Evolutionary conservation across 768 basidiomycete species (phyloP).

Genomic region (Pilatotrama ljubarskyi): DNA sequence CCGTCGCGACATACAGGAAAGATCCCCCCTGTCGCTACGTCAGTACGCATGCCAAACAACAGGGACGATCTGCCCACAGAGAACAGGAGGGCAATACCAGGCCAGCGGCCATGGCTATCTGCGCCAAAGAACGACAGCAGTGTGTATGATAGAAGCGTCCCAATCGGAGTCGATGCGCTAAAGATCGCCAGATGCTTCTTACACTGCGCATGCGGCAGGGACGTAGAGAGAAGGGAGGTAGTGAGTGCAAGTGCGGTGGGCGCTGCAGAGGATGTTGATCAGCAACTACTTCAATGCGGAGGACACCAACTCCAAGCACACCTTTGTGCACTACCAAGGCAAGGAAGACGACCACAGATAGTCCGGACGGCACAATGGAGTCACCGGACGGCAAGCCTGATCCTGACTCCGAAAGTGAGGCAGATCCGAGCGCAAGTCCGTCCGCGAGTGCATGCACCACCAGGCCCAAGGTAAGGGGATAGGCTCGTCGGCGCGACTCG

Average conservation of each 20-base stretch:
- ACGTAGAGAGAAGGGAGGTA: constrained; percentile 76
- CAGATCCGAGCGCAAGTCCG: constrained; percentile 89
- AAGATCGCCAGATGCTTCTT: constrained; percentile 77
- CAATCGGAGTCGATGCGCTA: constrained; percentile 79
- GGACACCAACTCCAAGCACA: constrained; percentile 26
- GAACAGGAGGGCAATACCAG: constrained; percentile 77
- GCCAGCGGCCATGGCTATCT: constrained; percentile 51
- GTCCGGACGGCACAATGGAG: constrained; percentile 28
- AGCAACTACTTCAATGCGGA: no score
- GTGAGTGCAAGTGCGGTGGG: constrained; percentile 91
- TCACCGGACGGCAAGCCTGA: constrained; percentile 31
- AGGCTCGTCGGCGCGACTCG: constrained; percentile 44
- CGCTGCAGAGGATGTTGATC: no score
- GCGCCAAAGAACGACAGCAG: constrained; percentile 58
- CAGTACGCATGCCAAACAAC: background rate
- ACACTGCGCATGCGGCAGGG: constrained; percentile 67
- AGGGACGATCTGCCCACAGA: constrained; percentile 51
- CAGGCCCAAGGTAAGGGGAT: constrained; percentile 81
- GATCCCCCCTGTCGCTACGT: constrained; percentile 19
- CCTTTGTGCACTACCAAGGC: constrained; percentile 94
- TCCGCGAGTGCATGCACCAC: constrained; percentile 89
- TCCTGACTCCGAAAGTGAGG: constrained; percentile 42
- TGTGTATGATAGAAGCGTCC: constrained; percentile 75
- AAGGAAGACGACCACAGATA: constrained; percentile 86
- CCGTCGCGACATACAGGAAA: constrained; percentile 26